Conservation (phyloP, 257 asterid genomes). For the Eustoma russellianum region DNA sequence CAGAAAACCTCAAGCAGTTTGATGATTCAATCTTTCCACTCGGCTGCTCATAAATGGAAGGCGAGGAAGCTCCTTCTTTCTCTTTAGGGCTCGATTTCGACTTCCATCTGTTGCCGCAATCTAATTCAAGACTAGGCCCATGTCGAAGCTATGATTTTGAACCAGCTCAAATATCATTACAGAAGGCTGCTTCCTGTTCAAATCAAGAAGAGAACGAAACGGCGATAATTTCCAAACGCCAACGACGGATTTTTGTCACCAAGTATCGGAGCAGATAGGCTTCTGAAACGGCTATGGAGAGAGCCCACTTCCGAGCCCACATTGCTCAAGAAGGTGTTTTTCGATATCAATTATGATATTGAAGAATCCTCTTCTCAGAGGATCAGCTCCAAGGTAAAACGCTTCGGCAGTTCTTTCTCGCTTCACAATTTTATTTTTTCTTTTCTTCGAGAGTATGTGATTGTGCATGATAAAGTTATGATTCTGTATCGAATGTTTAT, state of each 20-base stretch:
- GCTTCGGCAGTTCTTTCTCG: not conserved
- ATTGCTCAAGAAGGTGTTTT: conserved; percentile 7
- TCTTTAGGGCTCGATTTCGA: conserved; percentile 79
- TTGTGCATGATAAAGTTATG: no score
- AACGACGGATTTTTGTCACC: conserved; percentile 16
- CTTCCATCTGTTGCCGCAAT: conserved; percentile 36
- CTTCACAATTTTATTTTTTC: not conserved
- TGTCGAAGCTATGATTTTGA: conserved; percentile 1
- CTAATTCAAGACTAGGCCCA: conserved; percentile 14
- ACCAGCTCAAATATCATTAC: conserved; percentile 24
- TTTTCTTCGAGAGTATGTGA: no score
- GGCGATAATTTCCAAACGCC: conserved; percentile 44
- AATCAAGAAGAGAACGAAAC: conserved; percentile 21
- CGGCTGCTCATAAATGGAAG: conserved; percentile 29
- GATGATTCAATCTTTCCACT: not conserved
- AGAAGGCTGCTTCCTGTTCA: conserved; percentile 16
- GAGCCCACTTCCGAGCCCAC: conserved; percentile 39
- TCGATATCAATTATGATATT: conserved; percentile 59
- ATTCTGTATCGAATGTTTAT: no score
- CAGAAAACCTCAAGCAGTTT: not conserved
- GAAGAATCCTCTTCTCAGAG: conserved; percentile 81
- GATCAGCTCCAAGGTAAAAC: conserved; percentile 42
- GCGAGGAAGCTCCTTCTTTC: conserved; percentile 63
- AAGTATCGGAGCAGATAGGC: conserved; percentile 22
- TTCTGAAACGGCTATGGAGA: conserved; percentile 58